phyloP scores from a whole-genome alignment of 345 rosid genomes.

The Gossypium sturtianum region DNA sequence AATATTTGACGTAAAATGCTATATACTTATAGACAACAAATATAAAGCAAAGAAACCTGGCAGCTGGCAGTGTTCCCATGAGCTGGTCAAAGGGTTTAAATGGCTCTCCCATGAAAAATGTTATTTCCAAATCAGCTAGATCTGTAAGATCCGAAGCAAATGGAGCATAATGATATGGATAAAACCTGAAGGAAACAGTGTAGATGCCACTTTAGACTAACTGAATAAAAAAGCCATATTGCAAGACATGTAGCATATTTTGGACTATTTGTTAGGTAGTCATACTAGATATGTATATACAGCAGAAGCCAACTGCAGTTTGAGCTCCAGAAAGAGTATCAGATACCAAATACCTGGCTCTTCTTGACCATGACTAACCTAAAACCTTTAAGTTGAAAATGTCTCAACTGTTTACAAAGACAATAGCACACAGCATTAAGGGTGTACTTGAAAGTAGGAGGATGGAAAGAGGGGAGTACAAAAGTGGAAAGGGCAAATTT shows the following conservation, averaged over 20 bases:
- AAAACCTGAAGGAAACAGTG: conserved; percentile 64
- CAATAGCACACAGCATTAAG: not conserved
- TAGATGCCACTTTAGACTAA: not conserved
- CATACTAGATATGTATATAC: not conserved
- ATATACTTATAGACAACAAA: not conserved
- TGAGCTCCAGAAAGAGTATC: not conserved
- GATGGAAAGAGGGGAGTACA: not conserved
- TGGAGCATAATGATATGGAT: conserved; percentile 98
- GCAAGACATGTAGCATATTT: not conserved
- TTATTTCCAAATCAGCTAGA: conserved; percentile 75
- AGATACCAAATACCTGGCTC: not conserved
- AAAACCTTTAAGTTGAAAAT: not conserved
- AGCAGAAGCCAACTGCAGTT: not conserved
- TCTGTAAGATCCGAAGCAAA: conserved; percentile 95
- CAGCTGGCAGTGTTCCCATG: conserved; percentile 95
- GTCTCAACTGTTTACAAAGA: not conserved
- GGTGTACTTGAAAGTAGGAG: not conserved
- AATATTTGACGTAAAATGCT: not conserved
- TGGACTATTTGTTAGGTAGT: not conserved
- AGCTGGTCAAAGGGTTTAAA: conserved; percentile 98
- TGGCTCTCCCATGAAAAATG: conserved; percentile 82
- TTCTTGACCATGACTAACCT: not conserved
- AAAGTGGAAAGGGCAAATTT: not conserved
- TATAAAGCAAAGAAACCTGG: conserved; percentile 44
- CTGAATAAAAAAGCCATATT: not conserved